Evolutionary conservation across 2,329 filamentous ascomycete genomes (phyloP), one percentile per base, ranked within the genome.

Genomic region (Epichloe festucae): DNA sequence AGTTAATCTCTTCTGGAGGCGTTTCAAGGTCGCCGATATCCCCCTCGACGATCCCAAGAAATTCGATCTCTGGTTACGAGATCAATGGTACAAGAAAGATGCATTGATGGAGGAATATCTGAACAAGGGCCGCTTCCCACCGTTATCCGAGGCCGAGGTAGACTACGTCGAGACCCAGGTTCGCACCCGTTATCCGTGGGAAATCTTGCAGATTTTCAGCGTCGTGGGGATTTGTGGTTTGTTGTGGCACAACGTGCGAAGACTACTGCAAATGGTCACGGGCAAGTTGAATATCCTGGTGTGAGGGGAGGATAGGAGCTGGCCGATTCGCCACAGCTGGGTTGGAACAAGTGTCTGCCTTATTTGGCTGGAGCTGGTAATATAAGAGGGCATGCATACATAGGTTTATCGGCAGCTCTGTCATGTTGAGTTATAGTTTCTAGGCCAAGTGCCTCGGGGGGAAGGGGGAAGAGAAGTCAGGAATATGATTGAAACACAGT

Each of bases 1-100:
- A 1, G 90, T 97, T 61, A 97, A 96, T 68, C 90, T 97, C 73
- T 86, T 95, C 69, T 98, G 91, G 89, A 82, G 93, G 50, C 82
- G 89, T 10, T 96, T 95, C 68, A 78, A 79, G 36, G 65, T 96
- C 14, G 77, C 78, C 21, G 82, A 89, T 19, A 95, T 98, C 43
- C 91, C 0, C 0, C 76, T 95, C 10, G 77, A 89, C 35, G 79
- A 84, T 58, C 75, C 78, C 15, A 77, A 85, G 41, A 73, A 78
- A 6, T 98, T 98, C 61, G 89, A 94, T 52, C 61, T 75, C 3
- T 98, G 93, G 93, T 74, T 97, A 31, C 78, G 83, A 35, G 82
- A 87, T 52, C 79, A 89, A 44, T 98, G 93, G 93, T 79, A 84
- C 48, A 89, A 95, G 65, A 98, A 98, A 66, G 91, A 98, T 60